A percentile compares a stretch with the other conserved stretches of the same genome.
These are phyloP conservation scores for Debaryomyces sp. DNA, from an alignment of 1,139 yeast genomes.

Conservation along the genomic window DNA sequence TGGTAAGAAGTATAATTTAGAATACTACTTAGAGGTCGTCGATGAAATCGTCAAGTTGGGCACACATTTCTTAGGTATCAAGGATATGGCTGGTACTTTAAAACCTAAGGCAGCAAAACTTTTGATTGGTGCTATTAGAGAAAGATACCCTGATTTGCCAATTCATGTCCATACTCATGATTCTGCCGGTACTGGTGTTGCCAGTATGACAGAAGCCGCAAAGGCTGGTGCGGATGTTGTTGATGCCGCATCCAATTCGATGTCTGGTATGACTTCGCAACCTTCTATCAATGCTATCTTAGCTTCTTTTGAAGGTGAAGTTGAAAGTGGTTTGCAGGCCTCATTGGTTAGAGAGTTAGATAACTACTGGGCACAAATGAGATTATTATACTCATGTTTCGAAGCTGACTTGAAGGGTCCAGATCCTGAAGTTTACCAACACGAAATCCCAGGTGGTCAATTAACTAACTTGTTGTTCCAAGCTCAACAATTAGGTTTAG, in stretches of 20 bases:
- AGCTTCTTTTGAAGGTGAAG: constrained; percentile 88
- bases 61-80: constrained; percentile 94
- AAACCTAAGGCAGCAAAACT: constrained; percentile 91
- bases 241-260: constrained; percentile 95
- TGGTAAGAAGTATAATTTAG: constrained; percentile 93
- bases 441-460: constrained; percentile 99
- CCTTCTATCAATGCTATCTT: constrained; percentile 92
- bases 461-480: constrained; percentile 96
- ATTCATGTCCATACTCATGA: constrained; percentile 99
- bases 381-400: constrained; percentile 92
- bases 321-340: constrained; percentile 73
- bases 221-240: constrained; percentile 97
- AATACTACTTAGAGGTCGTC: constrained; percentile 80
- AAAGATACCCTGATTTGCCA: constrained; percentile 88
- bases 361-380: constrained; percentile 98
- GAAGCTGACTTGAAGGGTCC: constrained; percentile 99
- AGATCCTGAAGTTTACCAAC: constrained; percentile 97
- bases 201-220: constrained; percentile 94
- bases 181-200: constrained; percentile 99
- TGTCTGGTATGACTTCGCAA: constrained; percentile 98
- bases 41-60: constrained; percentile 90
- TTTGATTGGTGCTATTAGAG: constrained; percentile 79
- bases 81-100: constrained; percentile 99
- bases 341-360: constrained; percentile 79
- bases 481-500: constrained; percentile 97